phyloP scores from a whole-genome alignment of 305 asterid genomes.

The Plantago lanceolata region DNA sequence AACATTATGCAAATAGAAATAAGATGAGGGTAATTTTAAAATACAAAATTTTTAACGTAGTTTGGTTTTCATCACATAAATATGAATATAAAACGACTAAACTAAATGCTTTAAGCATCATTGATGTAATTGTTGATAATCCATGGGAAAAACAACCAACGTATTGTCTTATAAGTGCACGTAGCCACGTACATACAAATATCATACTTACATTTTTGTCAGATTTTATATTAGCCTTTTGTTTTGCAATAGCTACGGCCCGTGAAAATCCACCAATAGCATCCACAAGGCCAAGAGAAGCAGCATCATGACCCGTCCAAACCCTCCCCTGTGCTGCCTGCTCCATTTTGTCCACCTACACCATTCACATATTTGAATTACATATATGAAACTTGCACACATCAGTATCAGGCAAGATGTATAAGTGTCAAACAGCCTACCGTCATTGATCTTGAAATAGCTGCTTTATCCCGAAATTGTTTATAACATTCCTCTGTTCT shows the following conservation, averaged over 20 bases:
- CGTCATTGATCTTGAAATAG: conserved; percentile 76
- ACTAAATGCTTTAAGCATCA: too few relatives aligned
- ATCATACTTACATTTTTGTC: conserved; percentile 42
- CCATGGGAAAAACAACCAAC: too few relatives aligned
- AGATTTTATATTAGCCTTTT: conserved; percentile 65
- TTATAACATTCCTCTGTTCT: conserved; percentile 58
- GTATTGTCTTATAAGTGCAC: too few relatives aligned
- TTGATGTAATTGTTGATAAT: too few relatives aligned
- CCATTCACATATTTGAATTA: background rate
- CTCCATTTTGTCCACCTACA: conserved; percentile 71
- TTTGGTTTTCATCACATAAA: too few relatives aligned
- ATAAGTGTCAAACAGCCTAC: conserved; percentile 36
- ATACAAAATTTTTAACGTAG: too few relatives aligned
- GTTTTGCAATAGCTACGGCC: conserved; percentile 81
- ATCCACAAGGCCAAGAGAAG: conserved; percentile 68
- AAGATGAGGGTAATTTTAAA: too few relatives aligned
- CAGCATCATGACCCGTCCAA: conserved; percentile 80
- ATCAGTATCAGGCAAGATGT: conserved; percentile 4
- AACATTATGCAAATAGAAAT: too few relatives aligned
- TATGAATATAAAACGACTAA: too few relatives aligned
- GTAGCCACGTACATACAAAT: background rate
- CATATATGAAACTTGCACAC: background rate
- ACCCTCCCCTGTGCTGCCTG: conserved; percentile 83
- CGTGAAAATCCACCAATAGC: conserved; percentile 76
- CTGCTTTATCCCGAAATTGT: conserved; percentile 72